phyloP scores from a whole-genome alignment of 169 alveolate species.

The Babesia bovis region DNA sequence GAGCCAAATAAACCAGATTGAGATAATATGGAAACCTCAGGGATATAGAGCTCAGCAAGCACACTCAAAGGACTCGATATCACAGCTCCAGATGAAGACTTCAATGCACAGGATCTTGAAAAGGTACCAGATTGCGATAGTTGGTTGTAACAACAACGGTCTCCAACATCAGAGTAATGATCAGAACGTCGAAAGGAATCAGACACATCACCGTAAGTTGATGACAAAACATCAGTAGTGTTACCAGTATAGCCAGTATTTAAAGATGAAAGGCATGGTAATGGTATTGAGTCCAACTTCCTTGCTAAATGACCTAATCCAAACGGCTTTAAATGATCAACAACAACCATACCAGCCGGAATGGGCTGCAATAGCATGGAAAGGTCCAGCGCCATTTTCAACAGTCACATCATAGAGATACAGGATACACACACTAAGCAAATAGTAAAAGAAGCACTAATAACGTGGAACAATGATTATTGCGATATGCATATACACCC shows the following conservation, averaged over 20 bases:
- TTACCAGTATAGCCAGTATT: background rate
- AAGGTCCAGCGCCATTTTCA: background rate
- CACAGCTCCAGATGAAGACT: background rate
- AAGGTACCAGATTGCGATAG: background rate
- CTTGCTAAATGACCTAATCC: background rate
- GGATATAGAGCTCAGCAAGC: background rate
- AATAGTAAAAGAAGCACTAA: too few relatives aligned
- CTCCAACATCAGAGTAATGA: background rate
- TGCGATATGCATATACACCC: too few relatives aligned
- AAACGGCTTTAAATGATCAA: background rate
- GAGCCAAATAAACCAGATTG: background rate
- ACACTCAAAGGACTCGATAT: background rate
- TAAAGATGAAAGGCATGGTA: background rate
- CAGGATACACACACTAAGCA: conserved; percentile 9
- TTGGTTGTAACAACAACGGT: background rate
- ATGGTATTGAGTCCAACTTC: background rate
- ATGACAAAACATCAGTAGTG: background rate
- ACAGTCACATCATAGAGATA: background rate
- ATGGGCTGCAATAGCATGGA: conserved; percentile 26
- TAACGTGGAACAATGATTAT: too few relatives aligned
- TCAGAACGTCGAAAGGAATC: background rate
- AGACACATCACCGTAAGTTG: background rate
- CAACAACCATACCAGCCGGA: background rate
- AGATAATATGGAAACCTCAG: background rate
- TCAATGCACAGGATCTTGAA: background rate